phyloP scores from a whole-genome alignment of 1,284 basidiomycete genomes.

The Ganoderma meredithae region DNA sequence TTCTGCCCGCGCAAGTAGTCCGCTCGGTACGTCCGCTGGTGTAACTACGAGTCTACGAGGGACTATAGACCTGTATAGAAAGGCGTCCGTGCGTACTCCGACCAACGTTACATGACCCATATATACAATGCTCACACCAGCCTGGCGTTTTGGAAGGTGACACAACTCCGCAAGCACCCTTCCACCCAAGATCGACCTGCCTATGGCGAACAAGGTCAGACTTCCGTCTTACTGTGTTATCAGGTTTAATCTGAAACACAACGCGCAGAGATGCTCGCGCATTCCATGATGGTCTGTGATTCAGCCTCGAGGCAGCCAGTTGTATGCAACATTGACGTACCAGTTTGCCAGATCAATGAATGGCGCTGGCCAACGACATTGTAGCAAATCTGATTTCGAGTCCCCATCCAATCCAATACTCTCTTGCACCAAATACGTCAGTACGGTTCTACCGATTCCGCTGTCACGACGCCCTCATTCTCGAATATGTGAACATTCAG shows the following conservation, averaged over 20 bases:
- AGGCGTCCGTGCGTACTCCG: slow-evolving; percentile 49
- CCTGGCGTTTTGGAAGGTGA: slow-evolving; percentile 15
- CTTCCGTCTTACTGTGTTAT: too few species aligned
- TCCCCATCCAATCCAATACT: slow-evolving; percentile 52
- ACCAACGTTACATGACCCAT: too few species aligned
- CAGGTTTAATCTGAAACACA: background rate
- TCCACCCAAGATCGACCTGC: slow-evolving; percentile 48
- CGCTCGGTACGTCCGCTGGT: background rate
- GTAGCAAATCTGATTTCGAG: slow-evolving; percentile 51
- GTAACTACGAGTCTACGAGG: slow-evolving; percentile 24
- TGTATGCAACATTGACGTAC: background rate
- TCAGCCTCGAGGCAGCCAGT: slow-evolving; percentile 38
- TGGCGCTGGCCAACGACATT: slow-evolving; percentile 48
- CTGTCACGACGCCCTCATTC: background rate
- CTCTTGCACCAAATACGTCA: slow-evolving; percentile 51
- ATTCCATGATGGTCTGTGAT: slow-evolving; percentile 58
- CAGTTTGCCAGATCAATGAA: background rate
- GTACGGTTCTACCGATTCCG: background rate
- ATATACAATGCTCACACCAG: background rate
- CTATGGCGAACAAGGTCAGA: slow-evolving; percentile 43
- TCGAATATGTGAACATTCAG: slow-evolving; percentile 49
- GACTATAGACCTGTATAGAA: slow-evolving; percentile 43
- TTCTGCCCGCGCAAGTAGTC: too few species aligned
- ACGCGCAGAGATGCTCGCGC: slow-evolving; percentile 48
- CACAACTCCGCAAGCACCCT: slow-evolving; percentile 43